Conservation (phyloP, 2,329 filamentous ascomycete genomes). For the Chaetoscypha palmicola region DNA sequence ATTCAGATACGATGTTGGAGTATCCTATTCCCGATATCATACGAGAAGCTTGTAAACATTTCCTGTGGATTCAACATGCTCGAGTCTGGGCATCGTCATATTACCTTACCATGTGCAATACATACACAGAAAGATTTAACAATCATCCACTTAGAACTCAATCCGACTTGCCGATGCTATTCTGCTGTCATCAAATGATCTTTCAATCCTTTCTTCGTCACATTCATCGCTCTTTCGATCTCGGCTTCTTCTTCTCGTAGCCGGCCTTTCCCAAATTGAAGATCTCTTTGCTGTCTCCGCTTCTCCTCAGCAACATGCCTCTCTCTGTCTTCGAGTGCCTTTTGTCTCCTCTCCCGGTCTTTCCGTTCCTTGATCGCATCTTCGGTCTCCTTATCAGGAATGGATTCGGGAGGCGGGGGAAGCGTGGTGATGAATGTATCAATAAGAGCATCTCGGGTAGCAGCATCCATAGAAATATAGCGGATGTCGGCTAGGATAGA, state of each 20-base stretch:
- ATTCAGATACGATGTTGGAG: too few relatives aligned
- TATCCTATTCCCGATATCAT: too few relatives aligned
- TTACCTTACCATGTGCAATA: too few relatives aligned
- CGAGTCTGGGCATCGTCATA: too few relatives aligned
- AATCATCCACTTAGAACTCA: too few relatives aligned
- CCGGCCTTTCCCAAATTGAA: conserved; percentile 53
- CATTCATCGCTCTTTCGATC: conserved; percentile 60
- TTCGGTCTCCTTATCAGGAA: conserved; percentile 41
- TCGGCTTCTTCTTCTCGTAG: conserved; percentile 62
- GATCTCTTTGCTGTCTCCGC: conserved; percentile 48
- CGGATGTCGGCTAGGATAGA: conserved; percentile 59
- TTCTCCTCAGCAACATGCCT: conserved; percentile 56
- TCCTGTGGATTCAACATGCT: too few relatives aligned
- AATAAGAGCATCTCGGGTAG: conserved; percentile 56
- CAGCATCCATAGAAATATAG: conserved; percentile 59
- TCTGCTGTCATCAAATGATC: conserved; percentile 44
- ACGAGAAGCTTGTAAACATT: too few relatives aligned
- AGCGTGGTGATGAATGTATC: conserved; percentile 60
- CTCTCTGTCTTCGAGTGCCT: conserved; percentile 60
- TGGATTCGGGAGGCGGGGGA: conserved; percentile 47
- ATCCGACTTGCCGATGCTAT: conserved; percentile 6
- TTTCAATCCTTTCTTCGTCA: conserved; percentile 59
- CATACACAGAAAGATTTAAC: too few relatives aligned
- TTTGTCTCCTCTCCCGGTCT: conserved; percentile 53
- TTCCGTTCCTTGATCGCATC: conserved; percentile 45